A percentile compares a stretch with the other conserved stretches of the same genome.
Evolutionary conservation across 2,329 filamentous ascomycete genomes (phyloP).

Genomic region (Drechmeria coniospora): DNA sequence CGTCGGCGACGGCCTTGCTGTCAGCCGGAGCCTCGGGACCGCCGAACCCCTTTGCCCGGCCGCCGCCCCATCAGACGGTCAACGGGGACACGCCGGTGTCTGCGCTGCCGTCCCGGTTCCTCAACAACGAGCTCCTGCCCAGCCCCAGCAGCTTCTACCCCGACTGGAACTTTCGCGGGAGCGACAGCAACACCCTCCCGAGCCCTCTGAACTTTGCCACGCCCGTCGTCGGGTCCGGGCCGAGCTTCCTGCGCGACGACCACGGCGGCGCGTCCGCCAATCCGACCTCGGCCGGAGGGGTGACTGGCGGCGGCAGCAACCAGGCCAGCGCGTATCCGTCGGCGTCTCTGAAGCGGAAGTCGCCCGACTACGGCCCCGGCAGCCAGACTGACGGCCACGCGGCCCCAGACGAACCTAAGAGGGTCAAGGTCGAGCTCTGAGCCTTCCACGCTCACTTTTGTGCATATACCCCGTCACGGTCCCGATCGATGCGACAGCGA

Average conservation of each 20-base stretch:
- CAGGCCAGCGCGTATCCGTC: constrained; percentile 4
- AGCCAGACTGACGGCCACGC: constrained; percentile 26
- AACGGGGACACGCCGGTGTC: constrained; percentile 64
- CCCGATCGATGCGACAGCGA: constrained; percentile 2
- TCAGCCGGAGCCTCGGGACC: constrained; percentile 86
- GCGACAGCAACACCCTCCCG: constrained; percentile 72
- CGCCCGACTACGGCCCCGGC: constrained; percentile 31
- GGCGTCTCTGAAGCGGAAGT: constrained; percentile 36
- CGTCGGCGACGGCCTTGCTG: constrained; percentile 69
- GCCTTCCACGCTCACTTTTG: background rate
- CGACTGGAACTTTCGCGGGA: constrained; percentile 65
- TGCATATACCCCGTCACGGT: background rate
- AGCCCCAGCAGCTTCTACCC: constrained; percentile 87
- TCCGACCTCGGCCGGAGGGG: constrained; percentile 3
- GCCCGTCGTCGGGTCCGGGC: constrained; percentile 48
- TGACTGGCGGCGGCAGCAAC: constrained; percentile 3
- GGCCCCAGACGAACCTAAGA: constrained; percentile 31
- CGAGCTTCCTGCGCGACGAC: constrained; percentile 48
- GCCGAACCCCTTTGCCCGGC: constrained; percentile 88
- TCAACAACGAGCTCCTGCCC: constrained; percentile 73
- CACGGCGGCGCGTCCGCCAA: constrained; percentile 6
- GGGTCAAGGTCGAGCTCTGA: constrained; percentile 32
- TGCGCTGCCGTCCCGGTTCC: constrained; percentile 79
- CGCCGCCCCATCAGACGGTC: constrained; percentile 54
- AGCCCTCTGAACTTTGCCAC: constrained; percentile 90